Conservation (phyloP, 495 filamentous ascomycete species). For the Penicillium manginii region DNA sequence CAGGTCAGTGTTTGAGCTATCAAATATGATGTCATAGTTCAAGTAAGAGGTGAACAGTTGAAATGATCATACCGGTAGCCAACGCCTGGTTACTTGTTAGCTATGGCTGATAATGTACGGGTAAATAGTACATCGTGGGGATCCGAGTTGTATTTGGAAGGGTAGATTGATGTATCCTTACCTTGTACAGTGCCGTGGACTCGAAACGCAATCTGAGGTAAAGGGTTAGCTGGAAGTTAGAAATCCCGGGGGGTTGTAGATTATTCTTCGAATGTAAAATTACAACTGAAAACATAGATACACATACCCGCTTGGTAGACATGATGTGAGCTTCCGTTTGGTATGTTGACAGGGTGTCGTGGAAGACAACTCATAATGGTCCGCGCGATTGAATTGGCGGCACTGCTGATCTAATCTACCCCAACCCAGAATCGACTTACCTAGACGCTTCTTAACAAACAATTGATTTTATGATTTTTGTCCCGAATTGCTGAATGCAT, state of each 20-base stretch:
- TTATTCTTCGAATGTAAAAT: background rate
- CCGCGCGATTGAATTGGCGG: background rate
- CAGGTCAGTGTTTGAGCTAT: constrained; percentile 5
- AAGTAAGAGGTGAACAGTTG: background rate
- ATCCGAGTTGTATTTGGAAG: background rate
- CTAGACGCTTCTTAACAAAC: too few species aligned
- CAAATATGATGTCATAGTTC: constrained; percentile 25
- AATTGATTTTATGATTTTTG: too few species aligned
- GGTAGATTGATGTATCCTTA: constrained; percentile 15
- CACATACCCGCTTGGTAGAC: constrained; percentile 21
- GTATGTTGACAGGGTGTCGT: background rate
- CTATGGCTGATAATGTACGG: background rate
- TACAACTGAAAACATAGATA: background rate
- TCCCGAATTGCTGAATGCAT: too few species aligned
- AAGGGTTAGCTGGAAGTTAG: constrained; percentile 6
- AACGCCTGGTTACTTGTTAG: constrained; percentile 56
- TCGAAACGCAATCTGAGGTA: constrained; percentile 51
- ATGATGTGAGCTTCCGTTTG: constrained; percentile 10
- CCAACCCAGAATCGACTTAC: too few species aligned
- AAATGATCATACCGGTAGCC: constrained; percentile 64
- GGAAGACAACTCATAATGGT: background rate
- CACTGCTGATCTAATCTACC: constrained; percentile 14
- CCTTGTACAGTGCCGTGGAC: constrained; percentile 59
- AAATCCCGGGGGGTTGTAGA: background rate
- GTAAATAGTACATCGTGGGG: background rate